Evolutionary conservation across 768 basidiomycete genomes (phyloP).

Genomic region (Mycena metata): DNA sequence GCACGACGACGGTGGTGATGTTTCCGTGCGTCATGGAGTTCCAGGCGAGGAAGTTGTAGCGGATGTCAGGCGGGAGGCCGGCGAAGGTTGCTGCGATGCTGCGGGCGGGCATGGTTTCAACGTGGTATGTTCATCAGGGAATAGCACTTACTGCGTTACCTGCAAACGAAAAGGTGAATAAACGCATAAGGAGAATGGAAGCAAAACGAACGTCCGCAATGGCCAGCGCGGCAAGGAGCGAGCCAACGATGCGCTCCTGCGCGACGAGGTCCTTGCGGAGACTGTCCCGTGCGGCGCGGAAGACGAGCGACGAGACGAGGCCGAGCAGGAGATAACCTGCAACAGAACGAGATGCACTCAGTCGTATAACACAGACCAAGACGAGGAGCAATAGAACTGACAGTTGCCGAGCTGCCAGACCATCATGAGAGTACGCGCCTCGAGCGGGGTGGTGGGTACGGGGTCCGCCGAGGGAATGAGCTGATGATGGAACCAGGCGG

Average conservation of each 20-base stretch:
- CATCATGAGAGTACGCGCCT: slow-evolving; percentile 69
- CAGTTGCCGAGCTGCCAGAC: slow-evolving; percentile 80
- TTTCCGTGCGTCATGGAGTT: slow-evolving; percentile 85
- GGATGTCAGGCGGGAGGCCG: slow-evolving; percentile 69
- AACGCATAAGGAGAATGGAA: slow-evolving; percentile 7
- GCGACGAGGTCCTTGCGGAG: slow-evolving; percentile 67
- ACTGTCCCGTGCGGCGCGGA: slow-evolving; percentile 75
- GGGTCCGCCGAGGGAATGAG: slow-evolving; percentile 66
- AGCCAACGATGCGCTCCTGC: slow-evolving; percentile 79
- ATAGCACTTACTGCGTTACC: slow-evolving; percentile 70
- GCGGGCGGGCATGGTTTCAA: neutral
- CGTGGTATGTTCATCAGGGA: neutral
- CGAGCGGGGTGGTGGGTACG: slow-evolving; percentile 50
- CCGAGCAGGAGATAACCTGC: slow-evolving; percentile 74
- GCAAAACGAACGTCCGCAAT: slow-evolving; percentile 73
- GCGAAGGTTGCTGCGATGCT: slow-evolving; percentile 72
- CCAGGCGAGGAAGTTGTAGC: slow-evolving; percentile 67
- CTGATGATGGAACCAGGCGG: slow-evolving; percentile 76
- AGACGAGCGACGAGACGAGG: slow-evolving; percentile 75
- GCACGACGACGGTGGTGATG: slow-evolving; percentile 70
- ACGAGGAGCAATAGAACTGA: slow-evolving; percentile 44
- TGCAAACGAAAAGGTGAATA: slow-evolving; percentile 42
- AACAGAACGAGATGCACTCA: neutral
- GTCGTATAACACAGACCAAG: too few relatives aligned
- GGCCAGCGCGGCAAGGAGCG: slow-evolving; percentile 71